A percentile compares a stretch with the other conserved stretches of the same genome.
These are phyloP conservation scores for Oehlia diaphana DNA, from an alignment of 192 early-diverging fungal species.

Conservation along the genomic window DNA sequence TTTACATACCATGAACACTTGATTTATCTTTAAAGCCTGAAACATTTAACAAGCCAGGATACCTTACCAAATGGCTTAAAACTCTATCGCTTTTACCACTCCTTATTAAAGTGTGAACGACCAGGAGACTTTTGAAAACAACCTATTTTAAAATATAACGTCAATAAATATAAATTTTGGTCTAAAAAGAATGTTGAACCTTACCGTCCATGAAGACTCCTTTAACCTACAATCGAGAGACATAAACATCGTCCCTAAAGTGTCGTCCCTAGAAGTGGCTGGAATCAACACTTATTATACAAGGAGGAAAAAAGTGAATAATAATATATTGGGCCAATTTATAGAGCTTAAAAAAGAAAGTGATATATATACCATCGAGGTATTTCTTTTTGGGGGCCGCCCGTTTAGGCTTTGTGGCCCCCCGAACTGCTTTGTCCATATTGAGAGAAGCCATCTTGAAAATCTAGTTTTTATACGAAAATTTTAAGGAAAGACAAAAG, in stretches of 20 bases:
- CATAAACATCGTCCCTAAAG: conserved; percentile 54
- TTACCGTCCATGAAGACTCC: conserved; percentile 68
- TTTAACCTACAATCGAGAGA: conserved; percentile 45
- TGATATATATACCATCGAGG: conserved; percentile 57
- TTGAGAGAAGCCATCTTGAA: neutral
- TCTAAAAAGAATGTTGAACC: neutral
- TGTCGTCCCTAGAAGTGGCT: neutral
- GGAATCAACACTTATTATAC: neutral
- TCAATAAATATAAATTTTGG: neutral
- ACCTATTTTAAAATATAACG: neutral
- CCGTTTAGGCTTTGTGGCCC: conserved; percentile 86
- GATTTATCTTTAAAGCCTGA: conserved; percentile 53
- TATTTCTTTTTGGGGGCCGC: conserved; percentile 97
- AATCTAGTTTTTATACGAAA: neutral
- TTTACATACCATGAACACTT: conserved; percentile 26
- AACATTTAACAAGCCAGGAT: conserved; percentile 50
- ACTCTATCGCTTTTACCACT: conserved; percentile 65
- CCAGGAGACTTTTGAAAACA: conserved; percentile 68
- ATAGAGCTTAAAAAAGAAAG: neutral
- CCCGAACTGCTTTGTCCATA: conserved; percentile 61
- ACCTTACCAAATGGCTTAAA: conserved; percentile 51
- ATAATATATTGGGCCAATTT: neutral
- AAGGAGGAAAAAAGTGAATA: neutral
- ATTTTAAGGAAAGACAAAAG: neutral
- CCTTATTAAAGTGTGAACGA: conserved; percentile 73